Base-by-base conservation (phyloP, 352 stramenopile species). In the Aphanomyces euteiches region DNA sequence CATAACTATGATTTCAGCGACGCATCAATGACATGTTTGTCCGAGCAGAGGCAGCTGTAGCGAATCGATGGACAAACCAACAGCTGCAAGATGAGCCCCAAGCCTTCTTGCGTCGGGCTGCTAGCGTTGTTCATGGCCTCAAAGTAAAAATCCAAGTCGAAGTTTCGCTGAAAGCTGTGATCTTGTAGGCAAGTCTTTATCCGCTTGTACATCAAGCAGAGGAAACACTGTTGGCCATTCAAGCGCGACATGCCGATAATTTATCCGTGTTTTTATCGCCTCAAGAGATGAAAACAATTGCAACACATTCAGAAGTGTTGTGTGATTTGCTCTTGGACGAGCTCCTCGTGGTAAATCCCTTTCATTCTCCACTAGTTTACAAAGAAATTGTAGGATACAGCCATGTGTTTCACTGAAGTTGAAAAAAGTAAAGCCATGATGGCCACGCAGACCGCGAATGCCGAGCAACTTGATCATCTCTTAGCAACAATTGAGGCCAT, bases 1-100 rank as follows among this genome's bases (percentile, higher is more conserved):
- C n/a, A 13, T 7, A 61, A 28, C 19, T 19, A 40, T 12, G 13
- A 19, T 7, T 36, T 8, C 56, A 67, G 59, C 59, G 59, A 3
- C 59, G 59, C 59, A 67, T 67, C 41, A 48, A 67, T 10, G 59
- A 67, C 8, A 56, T 67, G 59, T 67, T 67, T 67, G 39, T 17
- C 2, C 59, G 59, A 4, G 59, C 59, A 7, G 59, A 67, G 43
- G 59, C 59, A 13, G 41, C 59, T 7, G 59, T 56, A 21, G 59
- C 59, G 2, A 2, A 43, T 17, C 59, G 59, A 19, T 67, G 59
- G 59, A 56, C 40, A 41, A 67, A 67, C 13, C 59, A 67, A 10
- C 59, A 67, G 8, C 5, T 36, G 38, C 19, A 48, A n/a, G 59
- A 39, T 28, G 41, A 67, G 15, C 39, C 59, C 7, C 10, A 40